Base-by-base conservation (phyloP, 2,329 filamentous ascomycete genomes). In the Teratosphaeria destructans region DNA sequence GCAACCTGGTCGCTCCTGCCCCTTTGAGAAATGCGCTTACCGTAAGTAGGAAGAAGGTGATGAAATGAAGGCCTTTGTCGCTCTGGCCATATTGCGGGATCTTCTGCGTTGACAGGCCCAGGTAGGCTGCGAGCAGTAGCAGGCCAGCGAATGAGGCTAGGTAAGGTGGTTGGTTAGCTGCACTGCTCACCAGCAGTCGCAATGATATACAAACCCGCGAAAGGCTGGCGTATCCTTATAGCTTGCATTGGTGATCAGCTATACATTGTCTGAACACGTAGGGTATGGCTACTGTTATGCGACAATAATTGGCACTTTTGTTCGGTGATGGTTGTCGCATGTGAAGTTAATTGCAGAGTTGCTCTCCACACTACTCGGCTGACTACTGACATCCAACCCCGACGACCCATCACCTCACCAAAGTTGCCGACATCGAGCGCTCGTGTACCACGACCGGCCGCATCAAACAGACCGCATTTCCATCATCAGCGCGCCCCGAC, bases 31-130 rank as follows among this genome's bases (percentile, higher is more conserved):
- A 10, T 49, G 37, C 23, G 55, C 55, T 77, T 64, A 89, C 75
- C 16, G 93, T 96, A 57, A 99, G 82, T 65, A 90, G 72, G 80
- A 97, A 96, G 79, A 99, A 97, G 68, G 89, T 92, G 60, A 91
- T 63, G 67, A 89, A 81, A 75, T 97, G 94, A 32, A 97, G 82
- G 69, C 88, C 78, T 76, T 99, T 97, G 81, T 96, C 92, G 78
- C 75, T 78, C 61, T 80, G 77, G 61, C 95, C 91, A 72, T 93
- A 82, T 19, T 83, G 78, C 29, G 67, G 64, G 26, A 80, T 72
- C 71, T 77, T 72, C 72, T 76, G 62, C 67, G 78, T 78, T 35
- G 89, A 86, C 59, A 97, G 87, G 65, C 91, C 91, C 63, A 87
- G 82, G 72, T 93, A 95, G 63, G 84, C 91, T 58, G 75, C 74